Percentiles rank a stretch among this genome's conserved stretches.
Evolutionary conservation across 371 early-diverging fungal genomes (phyloP).

Genomic region (Apophysomyces ossiformis): DNA sequence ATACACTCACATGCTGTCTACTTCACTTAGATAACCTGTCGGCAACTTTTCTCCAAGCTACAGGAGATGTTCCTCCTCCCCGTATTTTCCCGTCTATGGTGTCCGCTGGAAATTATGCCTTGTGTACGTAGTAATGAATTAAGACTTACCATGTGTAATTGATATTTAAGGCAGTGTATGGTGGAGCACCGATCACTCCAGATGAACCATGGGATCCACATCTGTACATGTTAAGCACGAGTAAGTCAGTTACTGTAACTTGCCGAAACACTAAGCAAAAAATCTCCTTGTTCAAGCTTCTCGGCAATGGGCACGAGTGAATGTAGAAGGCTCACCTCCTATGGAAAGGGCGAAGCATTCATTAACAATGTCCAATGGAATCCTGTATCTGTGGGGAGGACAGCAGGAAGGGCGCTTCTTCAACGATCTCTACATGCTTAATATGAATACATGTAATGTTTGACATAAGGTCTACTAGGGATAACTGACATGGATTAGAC

Average conservation of each 20-base stretch:
- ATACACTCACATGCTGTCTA: too few species aligned
- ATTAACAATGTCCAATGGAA: conserved; percentile 62
- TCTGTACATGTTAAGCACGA: conserved; percentile 46
- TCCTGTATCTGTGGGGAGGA: conserved; percentile 78
- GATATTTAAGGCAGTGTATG: conserved; percentile 39
- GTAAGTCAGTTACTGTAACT: neutral
- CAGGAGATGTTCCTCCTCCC: conserved; percentile 46
- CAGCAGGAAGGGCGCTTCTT: conserved; percentile 67
- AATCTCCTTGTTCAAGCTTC: neutral
- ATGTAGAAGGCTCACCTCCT: conserved; percentile 61
- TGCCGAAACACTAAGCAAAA: too few species aligned
- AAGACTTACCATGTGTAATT: neutral
- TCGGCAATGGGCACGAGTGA: conserved; percentile 57
- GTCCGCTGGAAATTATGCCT: conserved; percentile 35
- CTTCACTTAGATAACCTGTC: conserved; percentile 35
- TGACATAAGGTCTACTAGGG: neutral
- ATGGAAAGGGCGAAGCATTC: conserved; percentile 73
- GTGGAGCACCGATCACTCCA: conserved; percentile 42
- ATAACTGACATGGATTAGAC: conserved; percentile 9
- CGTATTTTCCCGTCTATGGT: conserved; percentile 42
- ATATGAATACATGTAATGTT: conserved; percentile 61
- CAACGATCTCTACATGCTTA: conserved; percentile 72
- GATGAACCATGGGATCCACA: conserved; percentile 48
- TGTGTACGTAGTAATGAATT: conserved; percentile 31
- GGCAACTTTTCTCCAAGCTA: conserved; percentile 32